Evolutionary conservation across 306 rosid species (phyloP), one percentile per base, ranked within the genome.

Genomic region (Vigna reflexopilosa): DNA sequence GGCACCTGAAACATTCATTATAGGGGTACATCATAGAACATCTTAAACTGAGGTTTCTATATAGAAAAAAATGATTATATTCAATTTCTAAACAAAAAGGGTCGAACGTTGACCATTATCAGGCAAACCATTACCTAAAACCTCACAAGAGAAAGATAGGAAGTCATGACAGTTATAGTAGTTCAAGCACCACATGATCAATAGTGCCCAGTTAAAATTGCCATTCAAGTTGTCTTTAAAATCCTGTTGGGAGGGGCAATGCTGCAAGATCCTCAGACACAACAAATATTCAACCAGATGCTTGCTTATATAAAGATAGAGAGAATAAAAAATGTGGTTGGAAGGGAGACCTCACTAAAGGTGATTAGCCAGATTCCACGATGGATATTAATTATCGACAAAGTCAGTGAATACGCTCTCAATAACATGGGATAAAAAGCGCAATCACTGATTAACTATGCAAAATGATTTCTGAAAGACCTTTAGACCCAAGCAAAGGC

Each of bases 1-100:
- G 54, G 19, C 17, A 22, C 83, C 77, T 15, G 26, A 86, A 42
- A 54, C 74, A 61, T 67, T 30, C 74, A 61, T 58, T 30, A 50
- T 57, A 74, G 62, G 40, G 65, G 48, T 57, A 67, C 7, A 57
- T 54, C 24, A 66, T 40, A 73, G 76, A 34, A 34, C 30, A 38
- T 59, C 28, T 32, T 24, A 61, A 58, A 74, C 30, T 3, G 30
- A 40, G 63, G 24, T 71, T 15, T 1, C 36, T 13, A 69, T 4
- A 59, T 65, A 48, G 51, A 75, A 50, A 68, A n/a, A 32, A 14
- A 4, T 64, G 30, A 30, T 28, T 50, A 54, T 20, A 45, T 45
- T 52, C 49, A 24, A 22, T 20, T 38, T 38, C 17, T 28, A 40
- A 36, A 65, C 4, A n/a, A 16, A 51, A 45, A 34, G 15, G 1